Evolutionary conservation across 2,329 filamentous ascomycete species (phyloP).

Genomic region (Zasmidium angulare): DNA sequence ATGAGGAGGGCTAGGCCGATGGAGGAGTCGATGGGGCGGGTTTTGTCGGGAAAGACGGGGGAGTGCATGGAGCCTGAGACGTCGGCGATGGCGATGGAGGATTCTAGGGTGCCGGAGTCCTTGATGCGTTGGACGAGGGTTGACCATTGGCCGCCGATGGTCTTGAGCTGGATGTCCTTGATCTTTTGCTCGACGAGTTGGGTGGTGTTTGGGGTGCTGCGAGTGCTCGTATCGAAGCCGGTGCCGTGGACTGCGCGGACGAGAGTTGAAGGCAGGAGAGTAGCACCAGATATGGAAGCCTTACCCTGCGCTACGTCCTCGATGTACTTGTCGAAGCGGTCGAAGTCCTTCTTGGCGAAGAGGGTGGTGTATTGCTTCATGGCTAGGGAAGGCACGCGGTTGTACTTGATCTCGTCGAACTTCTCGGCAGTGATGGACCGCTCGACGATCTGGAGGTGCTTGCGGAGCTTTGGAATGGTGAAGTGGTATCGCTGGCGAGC

Average conservation of each 20-base stretch:
- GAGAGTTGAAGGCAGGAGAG: slow-evolving; percentile 54
- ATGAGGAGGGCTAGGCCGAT: slow-evolving; percentile 59
- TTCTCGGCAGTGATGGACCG: slow-evolving; percentile 49
- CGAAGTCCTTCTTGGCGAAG: slow-evolving; percentile 53
- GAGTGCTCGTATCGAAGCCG: background rate
- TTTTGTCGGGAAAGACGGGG: slow-evolving; percentile 47
- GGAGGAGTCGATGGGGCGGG: slow-evolving; percentile 53
- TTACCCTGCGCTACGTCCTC: slow-evolving; percentile 50
- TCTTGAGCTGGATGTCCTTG: slow-evolving; percentile 36
- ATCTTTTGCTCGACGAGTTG: slow-evolving; percentile 34
- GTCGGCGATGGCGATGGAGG: slow-evolving; percentile 59
- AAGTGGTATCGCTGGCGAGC: slow-evolving; percentile 55
- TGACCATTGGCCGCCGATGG: slow-evolving; percentile 56
- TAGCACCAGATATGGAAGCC: slow-evolving; percentile 56
- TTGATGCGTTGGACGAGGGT: slow-evolving; percentile 58
- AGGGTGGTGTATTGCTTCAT: slow-evolving; percentile 55
- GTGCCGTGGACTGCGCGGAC: slow-evolving; percentile 32
- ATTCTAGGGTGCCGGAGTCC: slow-evolving; percentile 54
- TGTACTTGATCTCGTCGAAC: slow-evolving; percentile 55
- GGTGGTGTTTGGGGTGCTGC: slow-evolving; percentile 8
- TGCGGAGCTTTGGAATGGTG: slow-evolving; percentile 53
- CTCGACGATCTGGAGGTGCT: slow-evolving; percentile 56
- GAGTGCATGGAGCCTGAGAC: slow-evolving; percentile 55
- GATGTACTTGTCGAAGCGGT: slow-evolving; percentile 53
- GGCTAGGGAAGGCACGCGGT: slow-evolving; percentile 56